These are phyloP conservation scores for Fusarium clavum DNA, from an alignment of 2,329 filamentous ascomycete genomes.

Conservation along the genomic window DNA sequence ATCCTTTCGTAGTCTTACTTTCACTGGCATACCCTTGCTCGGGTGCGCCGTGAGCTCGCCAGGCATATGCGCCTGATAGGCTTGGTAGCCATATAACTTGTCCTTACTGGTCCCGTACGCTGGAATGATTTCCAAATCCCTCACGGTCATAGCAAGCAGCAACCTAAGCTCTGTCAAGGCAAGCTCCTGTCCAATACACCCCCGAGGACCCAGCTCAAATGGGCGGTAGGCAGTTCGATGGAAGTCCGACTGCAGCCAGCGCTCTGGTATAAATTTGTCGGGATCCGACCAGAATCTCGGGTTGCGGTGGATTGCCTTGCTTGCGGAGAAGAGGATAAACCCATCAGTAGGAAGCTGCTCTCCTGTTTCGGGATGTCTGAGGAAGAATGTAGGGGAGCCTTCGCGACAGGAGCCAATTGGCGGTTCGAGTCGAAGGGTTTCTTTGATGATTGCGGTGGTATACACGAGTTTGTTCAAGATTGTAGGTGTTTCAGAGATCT, in stretches of 20 bases:
- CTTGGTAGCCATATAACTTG: neutral
- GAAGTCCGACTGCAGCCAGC: neutral
- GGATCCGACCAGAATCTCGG: neutral
- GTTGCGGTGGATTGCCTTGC: conserved; percentile 2
- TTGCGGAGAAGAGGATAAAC: conserved; percentile 11
- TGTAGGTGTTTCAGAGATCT: neutral
- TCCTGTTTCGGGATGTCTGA: neutral
- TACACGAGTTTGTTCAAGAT: conserved; percentile 9
- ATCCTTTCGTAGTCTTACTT: neutral
- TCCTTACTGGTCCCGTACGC: neutral
- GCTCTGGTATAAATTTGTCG: neutral
- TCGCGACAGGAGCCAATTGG: neutral
- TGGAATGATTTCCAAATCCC: conserved; percentile 10
- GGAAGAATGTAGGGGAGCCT: conserved; percentile 4
- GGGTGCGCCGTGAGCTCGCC: conserved; percentile 10
- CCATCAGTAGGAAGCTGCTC: conserved; percentile 2
- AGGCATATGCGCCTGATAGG: neutral
- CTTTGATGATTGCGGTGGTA: conserved; percentile 8
- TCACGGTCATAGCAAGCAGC: neutral
- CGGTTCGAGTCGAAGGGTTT: conserved; percentile 1
- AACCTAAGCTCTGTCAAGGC: neutral
- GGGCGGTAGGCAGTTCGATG: conserved; percentile 3
- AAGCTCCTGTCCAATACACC: conserved; percentile 13
- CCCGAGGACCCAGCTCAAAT: neutral
- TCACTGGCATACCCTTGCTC: conserved; percentile 3